Evolutionary conservation across 192 early-diverging fungal genomes (phyloP).

Genomic region (Backusella australiensis): DNA sequence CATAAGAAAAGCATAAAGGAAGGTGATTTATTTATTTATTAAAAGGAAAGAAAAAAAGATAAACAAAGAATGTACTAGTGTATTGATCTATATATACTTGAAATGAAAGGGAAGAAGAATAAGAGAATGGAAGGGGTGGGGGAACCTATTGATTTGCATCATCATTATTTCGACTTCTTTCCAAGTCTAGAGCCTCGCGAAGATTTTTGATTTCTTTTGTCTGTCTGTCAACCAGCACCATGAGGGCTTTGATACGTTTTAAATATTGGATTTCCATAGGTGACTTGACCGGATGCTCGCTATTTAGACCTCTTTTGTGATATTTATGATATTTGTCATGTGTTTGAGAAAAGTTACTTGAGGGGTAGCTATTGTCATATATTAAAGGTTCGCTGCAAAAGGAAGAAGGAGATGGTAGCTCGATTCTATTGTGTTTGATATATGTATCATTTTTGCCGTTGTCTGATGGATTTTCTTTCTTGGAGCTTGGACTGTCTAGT

Average conservation of each 20-base stretch:
- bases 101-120: background rate
- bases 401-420: constrained; percentile 1
- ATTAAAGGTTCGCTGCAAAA: constrained; percentile 4
- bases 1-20: background rate
- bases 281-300: background rate
- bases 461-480: background rate
- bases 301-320: background rate
- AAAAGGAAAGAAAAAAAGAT: background rate
- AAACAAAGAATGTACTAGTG: background rate
- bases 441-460: background rate
- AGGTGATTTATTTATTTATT: background rate
- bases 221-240: background rate
- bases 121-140: background rate
- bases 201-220: constrained; percentile 1
- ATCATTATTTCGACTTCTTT: background rate
- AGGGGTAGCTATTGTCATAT: constrained; percentile 1
- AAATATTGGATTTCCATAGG: constrained; percentile 6
- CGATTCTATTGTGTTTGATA: background rate
- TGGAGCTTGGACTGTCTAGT: background rate
- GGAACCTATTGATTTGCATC: background rate
- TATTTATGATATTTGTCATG: constrained; percentile 2
- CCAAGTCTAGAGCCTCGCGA: background rate
- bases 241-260: constrained; percentile 1
- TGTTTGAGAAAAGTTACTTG: constrained; percentile 2
- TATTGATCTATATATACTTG: background rate